These are phyloP conservation scores for Musa schizocarpa DNA, from an alignment of 176 grass and related monocot species.

Conservation along the genomic window DNA sequence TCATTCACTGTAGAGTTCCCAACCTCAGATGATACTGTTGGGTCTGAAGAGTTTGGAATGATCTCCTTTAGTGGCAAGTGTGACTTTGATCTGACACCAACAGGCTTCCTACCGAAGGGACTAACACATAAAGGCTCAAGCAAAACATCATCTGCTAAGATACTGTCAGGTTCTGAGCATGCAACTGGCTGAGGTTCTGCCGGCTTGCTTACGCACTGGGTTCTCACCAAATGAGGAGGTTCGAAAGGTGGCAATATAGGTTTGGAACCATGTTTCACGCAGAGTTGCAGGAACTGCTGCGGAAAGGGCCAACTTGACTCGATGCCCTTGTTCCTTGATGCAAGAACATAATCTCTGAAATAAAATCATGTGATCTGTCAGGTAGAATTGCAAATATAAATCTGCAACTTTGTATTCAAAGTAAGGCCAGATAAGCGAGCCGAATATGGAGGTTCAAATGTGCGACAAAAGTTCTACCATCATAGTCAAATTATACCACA, in stretches of 20 bases:
- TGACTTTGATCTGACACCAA: slow-evolving; percentile 30
- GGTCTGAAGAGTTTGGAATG: slow-evolving; percentile 1
- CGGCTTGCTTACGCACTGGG: slow-evolving; percentile 22
- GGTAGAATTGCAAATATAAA: neutral
- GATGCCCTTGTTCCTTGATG: slow-evolving; percentile 65
- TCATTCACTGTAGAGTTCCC: slow-evolving; percentile 32
- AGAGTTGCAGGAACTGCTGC: slow-evolving; percentile 54
- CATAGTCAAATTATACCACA: neutral
- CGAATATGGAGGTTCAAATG: neutral
- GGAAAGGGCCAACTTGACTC: slow-evolving; percentile 71
- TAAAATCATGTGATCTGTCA: neutral
- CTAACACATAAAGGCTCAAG: slow-evolving; percentile 32
- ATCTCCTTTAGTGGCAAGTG: slow-evolving; percentile 24
- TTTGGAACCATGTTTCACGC: slow-evolving; percentile 56
- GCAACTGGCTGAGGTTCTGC: slow-evolving; percentile 20
- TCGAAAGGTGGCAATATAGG: slow-evolving; percentile 80
- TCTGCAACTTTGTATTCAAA: too few species aligned
- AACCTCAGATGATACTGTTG: slow-evolving; percentile 23
- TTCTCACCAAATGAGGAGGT: slow-evolving; percentile 55
- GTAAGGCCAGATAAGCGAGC: neutral
- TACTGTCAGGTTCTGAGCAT: slow-evolving; percentile 9
- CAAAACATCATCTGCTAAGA: slow-evolving; percentile 7
- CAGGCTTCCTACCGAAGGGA: slow-evolving; percentile 16
- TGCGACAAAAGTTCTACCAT: too few species aligned
- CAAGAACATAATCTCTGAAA: slow-evolving; percentile 75